A percentile compares a stretch with the other conserved stretches of the same genome.
These are phyloP conservation scores for Paramyrothecium sp. DNA, from an alignment of 2,329 filamentous ascomycete genomes.

Conservation along the genomic window DNA sequence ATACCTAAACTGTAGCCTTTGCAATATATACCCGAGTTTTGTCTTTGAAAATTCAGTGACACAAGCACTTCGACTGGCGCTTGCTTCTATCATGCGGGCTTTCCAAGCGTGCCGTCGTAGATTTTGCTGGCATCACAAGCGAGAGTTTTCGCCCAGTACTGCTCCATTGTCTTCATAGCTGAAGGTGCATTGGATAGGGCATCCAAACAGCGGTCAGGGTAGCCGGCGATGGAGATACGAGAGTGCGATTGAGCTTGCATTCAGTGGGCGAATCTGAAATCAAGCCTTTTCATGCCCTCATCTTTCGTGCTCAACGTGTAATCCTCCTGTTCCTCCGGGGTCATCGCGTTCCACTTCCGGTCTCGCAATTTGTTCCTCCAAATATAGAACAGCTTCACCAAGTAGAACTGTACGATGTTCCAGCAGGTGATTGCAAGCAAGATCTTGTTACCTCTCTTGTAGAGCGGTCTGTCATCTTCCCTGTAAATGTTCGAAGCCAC, in stretches of 20 bases:
- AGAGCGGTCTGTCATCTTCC: conserved; percentile 54
- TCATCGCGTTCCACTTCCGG: conserved; percentile 40
- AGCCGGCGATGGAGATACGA: too few species aligned
- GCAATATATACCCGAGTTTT: too few species aligned
- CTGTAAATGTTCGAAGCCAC: conserved; percentile 38
- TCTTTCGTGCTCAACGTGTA: conserved; percentile 50
- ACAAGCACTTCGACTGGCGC: too few species aligned
- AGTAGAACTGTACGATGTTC: conserved; percentile 44
- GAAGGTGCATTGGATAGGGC: too few species aligned
- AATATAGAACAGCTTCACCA: conserved; percentile 45
- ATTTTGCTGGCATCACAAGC: too few species aligned
- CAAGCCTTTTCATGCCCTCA: conserved; percentile 52
- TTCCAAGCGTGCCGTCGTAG: too few species aligned
- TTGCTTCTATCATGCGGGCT: too few species aligned
- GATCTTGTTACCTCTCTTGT: conserved; percentile 47
- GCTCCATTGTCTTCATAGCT: too few species aligned
- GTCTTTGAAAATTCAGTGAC: too few species aligned
- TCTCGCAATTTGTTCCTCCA: conserved; percentile 45
- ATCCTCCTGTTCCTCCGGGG: conserved; percentile 41
- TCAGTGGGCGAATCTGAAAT: conserved; percentile 52
- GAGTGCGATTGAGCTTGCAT: background rate
- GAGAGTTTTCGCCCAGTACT: too few species aligned
- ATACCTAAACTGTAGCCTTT: too few species aligned
- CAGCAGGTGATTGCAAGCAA: conserved; percentile 45
- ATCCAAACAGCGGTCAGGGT: too few species aligned